These are phyloP conservation scores for Linum trigynum DNA, from an alignment of 345 rosid species.

Conservation along the genomic window DNA sequence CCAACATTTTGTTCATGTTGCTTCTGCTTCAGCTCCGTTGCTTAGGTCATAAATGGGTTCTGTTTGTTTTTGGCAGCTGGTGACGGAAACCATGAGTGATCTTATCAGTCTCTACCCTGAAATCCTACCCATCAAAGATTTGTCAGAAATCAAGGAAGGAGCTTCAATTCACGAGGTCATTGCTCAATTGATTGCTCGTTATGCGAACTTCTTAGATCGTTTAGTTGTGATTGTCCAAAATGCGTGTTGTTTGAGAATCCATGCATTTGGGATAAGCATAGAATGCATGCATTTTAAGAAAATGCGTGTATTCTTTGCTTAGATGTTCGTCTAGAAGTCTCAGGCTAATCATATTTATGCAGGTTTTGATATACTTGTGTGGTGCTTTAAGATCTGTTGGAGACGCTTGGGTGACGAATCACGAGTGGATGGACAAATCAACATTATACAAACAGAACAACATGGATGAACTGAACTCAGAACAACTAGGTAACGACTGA, in stretches of 20 bases:
- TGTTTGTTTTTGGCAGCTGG: slow-evolving; percentile 35
- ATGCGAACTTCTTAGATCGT: not conserved
- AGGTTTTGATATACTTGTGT: slow-evolving; percentile 49
- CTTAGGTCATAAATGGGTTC: not conserved
- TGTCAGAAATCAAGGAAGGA: slow-evolving; percentile 32
- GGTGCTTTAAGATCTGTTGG: slow-evolving; percentile 47
- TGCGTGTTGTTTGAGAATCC: too few species aligned
- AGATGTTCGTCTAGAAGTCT: too few species aligned
- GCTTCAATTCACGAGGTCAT: slow-evolving; percentile 44
- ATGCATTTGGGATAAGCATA: not conserved
- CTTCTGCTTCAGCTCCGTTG: slow-evolving; percentile 5
- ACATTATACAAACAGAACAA: slow-evolving; percentile 27
- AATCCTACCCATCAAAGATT: slow-evolving; percentile 30
- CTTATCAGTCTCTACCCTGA: slow-evolving; percentile 58
- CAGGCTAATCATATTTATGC: slow-evolving; percentile 6
- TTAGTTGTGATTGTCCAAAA: not conserved
- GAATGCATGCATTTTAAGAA: too few species aligned
- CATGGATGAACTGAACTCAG: slow-evolving; percentile 31
- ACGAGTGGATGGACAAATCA: slow-evolving; percentile 41
- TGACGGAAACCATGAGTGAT: slow-evolving; percentile 53
- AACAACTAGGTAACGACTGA: slow-evolving; percentile 35
- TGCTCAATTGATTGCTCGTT: not conserved
- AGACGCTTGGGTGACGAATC: slow-evolving; percentile 51
- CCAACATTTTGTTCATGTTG: not conserved
- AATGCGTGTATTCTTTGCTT: too few species aligned